These are phyloP conservation scores for Nemania bipapillata DNA, from an alignment of 2,329 filamentous ascomycete genomes.

Conservation along the genomic window DNA sequence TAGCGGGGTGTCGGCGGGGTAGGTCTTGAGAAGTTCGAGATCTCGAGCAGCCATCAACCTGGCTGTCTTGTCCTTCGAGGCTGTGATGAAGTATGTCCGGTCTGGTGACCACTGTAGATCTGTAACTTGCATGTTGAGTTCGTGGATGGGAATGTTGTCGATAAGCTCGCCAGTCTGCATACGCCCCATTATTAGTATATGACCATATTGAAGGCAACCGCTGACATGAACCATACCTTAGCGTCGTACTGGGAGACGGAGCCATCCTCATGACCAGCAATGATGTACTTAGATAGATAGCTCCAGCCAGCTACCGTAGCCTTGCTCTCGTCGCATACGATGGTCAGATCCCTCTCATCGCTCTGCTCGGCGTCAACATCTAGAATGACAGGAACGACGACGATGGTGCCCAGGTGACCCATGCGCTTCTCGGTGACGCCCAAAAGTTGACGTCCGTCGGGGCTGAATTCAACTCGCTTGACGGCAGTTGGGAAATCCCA, in stretches of 20 bases:
- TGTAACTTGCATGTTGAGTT: conserved; percentile 82
- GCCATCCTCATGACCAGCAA: conserved; percentile 96
- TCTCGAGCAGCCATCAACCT: conserved; percentile 85
- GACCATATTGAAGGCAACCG: no score
- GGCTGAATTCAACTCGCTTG: conserved; percentile 97
- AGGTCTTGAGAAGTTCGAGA: conserved; percentile 92
- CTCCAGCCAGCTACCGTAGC: conserved; percentile 97
- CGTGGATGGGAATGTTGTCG: conserved; percentile 84
- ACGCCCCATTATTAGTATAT: conserved; percentile 27
- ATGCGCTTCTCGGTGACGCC: conserved; percentile 99
- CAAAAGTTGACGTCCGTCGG: conserved; percentile 88
- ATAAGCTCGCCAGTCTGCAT: conserved; percentile 79
- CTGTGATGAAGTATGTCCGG: conserved; percentile 97
- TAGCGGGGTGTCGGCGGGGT: conserved; percentile 88
- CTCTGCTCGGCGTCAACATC: conserved; percentile 85
- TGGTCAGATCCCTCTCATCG: conserved; percentile 83
- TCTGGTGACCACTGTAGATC: conserved; percentile 95
- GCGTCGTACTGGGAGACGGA: conserved; percentile 90
- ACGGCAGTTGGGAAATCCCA: conserved; percentile 98
- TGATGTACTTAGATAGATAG: conserved; percentile 94
- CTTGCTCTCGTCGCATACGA: conserved; percentile 95
- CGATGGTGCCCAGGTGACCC: conserved; percentile 93
- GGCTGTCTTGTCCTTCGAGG: conserved; percentile 96
- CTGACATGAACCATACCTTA: conserved; percentile 67
- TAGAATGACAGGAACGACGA: conserved; percentile 87